Percentiles rank a stretch among this genome's conserved stretches.
These are phyloP conservation scores for Apiotrichum porosum DNA, from an alignment of 1,284 basidiomycete genomes.

Conservation along the genomic window DNA sequence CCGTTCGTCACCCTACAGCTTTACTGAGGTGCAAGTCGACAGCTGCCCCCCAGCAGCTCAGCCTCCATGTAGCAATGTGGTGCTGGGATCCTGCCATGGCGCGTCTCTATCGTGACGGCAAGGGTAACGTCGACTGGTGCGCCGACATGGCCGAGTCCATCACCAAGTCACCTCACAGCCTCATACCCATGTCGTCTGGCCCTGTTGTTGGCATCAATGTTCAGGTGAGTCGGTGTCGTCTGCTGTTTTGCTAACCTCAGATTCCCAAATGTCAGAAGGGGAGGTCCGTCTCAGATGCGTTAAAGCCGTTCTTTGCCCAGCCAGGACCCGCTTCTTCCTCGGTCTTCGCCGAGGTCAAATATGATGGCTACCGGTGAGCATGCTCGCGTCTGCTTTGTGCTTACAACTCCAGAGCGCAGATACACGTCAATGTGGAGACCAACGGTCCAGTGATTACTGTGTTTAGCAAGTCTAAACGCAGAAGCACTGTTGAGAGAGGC, in stretches of 20 bases:
- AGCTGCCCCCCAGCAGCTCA: constrained; percentile 53
- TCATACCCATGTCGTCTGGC: constrained; percentile 21
- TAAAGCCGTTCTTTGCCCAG: constrained; percentile 52
- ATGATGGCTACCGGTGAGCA: constrained; percentile 77
- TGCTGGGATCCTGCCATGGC: constrained; percentile 66
- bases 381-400: too few relatives aligned
- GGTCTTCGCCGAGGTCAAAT: constrained; percentile 82
- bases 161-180: background rate
- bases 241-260: constrained; percentile 44
- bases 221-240: constrained; percentile 50
- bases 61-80: constrained; percentile 61
- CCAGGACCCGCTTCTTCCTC: constrained; percentile 18
- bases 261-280: constrained; percentile 77
- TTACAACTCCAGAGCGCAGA: too few relatives aligned
- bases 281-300: constrained; percentile 56
- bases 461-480: constrained; percentile 75
- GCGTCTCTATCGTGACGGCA: constrained; percentile 54
- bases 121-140: constrained; percentile 59
- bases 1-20: constrained; percentile 27
- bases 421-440: constrained; percentile 61
- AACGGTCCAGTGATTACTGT: constrained; percentile 59
- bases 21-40: constrained; percentile 32
- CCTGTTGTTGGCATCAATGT: constrained; percentile 55
- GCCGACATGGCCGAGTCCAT: constrained; percentile 54
- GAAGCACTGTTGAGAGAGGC: constrained; percentile 68